Evolutionary conservation across 192 early-diverging fungal genomes (phyloP).

Genomic region (Chytriomyces sp.): DNA sequence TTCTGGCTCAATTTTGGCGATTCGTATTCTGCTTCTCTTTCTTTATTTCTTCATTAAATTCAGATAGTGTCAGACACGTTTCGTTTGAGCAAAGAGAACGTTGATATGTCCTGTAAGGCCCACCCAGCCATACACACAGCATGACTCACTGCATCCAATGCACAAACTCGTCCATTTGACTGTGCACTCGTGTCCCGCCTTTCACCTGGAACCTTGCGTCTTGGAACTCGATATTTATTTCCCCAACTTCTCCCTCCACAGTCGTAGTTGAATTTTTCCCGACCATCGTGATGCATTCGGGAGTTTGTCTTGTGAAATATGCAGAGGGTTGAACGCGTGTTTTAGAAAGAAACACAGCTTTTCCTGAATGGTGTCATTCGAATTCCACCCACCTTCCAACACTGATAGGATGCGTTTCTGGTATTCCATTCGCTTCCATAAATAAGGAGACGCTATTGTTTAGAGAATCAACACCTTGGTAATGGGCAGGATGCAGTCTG

Average conservation of each 20-base stretch:
- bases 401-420: conserved; percentile 19
- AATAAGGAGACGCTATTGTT: background rate
- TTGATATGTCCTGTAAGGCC: no score
- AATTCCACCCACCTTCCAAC: background rate
- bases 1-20: no score
- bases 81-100: no score
- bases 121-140: no score
- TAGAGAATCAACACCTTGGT: background rate
- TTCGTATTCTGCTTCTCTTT: no score
- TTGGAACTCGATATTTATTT: conserved; percentile 29
- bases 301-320: background rate
- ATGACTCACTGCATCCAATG: background rate
- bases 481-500: conserved; percentile 1
- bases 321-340: no score
- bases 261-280: background rate
- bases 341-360: no score
- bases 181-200: conserved; percentile 19
- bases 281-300: background rate
- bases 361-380: no score
- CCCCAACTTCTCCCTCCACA: background rate
- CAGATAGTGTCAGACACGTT: no score
- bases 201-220: background rate
- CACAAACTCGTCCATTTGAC: conserved; percentile 24
- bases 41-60: no score
- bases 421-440: conserved; percentile 15